Evolutionary conservation across 768 basidiomycete species (phyloP).

Genomic region (Crassisporium funariophilum): DNA sequence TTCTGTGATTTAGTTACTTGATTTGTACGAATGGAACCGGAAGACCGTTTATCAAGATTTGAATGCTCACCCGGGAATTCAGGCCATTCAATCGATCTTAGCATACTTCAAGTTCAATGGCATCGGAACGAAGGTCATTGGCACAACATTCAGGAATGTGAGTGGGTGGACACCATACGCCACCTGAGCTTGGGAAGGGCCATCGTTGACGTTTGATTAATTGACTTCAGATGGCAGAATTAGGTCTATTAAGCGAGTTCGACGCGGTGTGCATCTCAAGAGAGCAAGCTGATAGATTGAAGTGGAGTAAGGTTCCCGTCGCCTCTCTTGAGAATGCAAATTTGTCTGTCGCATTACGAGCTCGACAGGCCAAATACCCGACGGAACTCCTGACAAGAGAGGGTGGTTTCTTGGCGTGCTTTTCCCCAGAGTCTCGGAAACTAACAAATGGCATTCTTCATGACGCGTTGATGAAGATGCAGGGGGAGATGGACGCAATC

Average conservation of each 20-base stretch:
- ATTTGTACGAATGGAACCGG: constrained; percentile 41
- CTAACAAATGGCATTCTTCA: constrained; percentile 35
- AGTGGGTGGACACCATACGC: constrained; percentile 13
- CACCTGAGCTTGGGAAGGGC: neutral
- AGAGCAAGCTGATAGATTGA: constrained; percentile 38
- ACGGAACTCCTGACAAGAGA: constrained; percentile 32
- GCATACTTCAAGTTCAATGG: constrained; percentile 44
- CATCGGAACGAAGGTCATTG: constrained; percentile 43
- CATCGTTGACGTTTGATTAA: constrained; percentile 5
- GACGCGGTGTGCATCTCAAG: constrained; percentile 46
- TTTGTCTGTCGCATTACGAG: constrained; percentile 32
- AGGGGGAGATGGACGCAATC: constrained; percentile 39
- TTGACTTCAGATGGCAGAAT: constrained; percentile 39
- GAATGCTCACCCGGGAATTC: constrained; percentile 43
- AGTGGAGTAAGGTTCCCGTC: constrained; percentile 32
- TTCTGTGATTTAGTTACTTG: constrained; percentile 37
- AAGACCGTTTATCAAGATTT: constrained; percentile 23
- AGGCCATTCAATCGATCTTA: constrained; percentile 46
- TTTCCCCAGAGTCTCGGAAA: constrained; percentile 39
- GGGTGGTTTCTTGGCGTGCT: constrained; percentile 33
- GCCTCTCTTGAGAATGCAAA: constrained; percentile 19
- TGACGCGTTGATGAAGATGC: constrained; percentile 34
- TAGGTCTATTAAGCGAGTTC: constrained; percentile 42
- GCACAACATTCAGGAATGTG: constrained; percentile 45
- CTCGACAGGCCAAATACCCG: constrained; percentile 43